Evolutionary conservation across 371 early-diverging fungal species (phyloP).

Genomic region (Choanephora cucurbitarum): DNA sequence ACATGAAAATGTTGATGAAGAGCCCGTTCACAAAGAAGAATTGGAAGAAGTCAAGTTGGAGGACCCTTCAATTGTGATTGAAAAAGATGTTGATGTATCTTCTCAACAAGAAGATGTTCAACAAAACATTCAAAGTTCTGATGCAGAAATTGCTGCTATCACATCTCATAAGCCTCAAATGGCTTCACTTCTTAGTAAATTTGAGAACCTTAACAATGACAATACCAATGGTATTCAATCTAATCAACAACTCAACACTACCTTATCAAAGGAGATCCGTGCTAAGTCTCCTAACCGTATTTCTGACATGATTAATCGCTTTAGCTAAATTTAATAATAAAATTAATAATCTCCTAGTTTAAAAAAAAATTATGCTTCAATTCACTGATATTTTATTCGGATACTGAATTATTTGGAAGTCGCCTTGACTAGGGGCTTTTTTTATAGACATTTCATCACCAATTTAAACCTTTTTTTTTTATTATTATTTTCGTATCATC

Average conservation of each 20-base stretch:
- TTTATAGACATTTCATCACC: constrained; percentile 8
- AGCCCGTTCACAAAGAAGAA: constrained; percentile 1
- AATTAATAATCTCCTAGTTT: constrained; percentile 5
- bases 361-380: neutral
- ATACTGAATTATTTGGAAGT: neutral
- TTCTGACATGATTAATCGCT: constrained; percentile 45
- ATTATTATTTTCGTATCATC: constrained; percentile 2
- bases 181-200: constrained; percentile 36
- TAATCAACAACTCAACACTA: constrained; percentile 17
- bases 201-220: constrained; percentile 24
- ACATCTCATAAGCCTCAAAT: constrained; percentile 33
- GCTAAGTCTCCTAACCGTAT: constrained; percentile 43
- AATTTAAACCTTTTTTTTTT: neutral
- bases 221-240: constrained; percentile 1
- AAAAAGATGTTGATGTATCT: constrained; percentile 11
- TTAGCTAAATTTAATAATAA: constrained; percentile 20
- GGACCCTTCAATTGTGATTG: neutral
- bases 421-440: neutral
- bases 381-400: constrained; percentile 7
- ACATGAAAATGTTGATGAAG: neutral
- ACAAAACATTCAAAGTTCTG: constrained; percentile 13
- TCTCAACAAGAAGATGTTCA: neutral
- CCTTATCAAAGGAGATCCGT: constrained; percentile 27
- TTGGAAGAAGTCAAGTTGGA: neutral
- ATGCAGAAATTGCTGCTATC: constrained; percentile 36